These are phyloP conservation scores for Gossypium aridum DNA, from an alignment of 441 rosid genomes.

Conservation along the genomic window DNA sequence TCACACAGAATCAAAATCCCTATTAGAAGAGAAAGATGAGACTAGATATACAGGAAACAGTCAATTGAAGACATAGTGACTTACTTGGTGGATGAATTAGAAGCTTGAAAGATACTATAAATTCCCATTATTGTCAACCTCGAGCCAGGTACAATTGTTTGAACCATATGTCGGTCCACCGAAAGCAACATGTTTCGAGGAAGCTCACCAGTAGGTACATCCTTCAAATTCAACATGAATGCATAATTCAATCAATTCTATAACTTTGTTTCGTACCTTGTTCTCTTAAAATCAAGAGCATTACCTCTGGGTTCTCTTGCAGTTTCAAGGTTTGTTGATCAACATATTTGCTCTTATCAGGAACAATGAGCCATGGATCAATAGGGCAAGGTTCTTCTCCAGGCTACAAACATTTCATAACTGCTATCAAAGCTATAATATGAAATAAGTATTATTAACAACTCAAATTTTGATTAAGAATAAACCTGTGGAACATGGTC, in stretches of 20 bases:
- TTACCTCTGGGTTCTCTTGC: slow-evolving; percentile 96
- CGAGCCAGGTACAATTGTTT: slow-evolving; percentile 87
- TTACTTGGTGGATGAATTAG: slow-evolving; percentile 69
- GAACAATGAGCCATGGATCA: slow-evolving; percentile 96
- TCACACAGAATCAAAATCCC: not conserved
- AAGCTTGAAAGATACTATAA: slow-evolving; percentile 86
- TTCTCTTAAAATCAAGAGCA: not conserved
- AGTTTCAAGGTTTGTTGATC: slow-evolving; percentile 92
- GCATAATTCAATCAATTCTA: not conserved
- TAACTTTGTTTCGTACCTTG: not conserved
- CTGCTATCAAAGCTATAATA: not conserved
- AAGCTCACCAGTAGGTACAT: slow-evolving; percentile 98
- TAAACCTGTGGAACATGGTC: slow-evolving; percentile 84
- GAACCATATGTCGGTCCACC: slow-evolving; percentile 87
- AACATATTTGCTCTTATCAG: slow-evolving; percentile 87
- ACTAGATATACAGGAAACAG: not conserved
- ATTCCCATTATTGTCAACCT: slow-evolving; percentile 91
- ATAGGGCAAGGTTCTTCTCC: slow-evolving; percentile 91
- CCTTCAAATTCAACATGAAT: slow-evolving; percentile 35
- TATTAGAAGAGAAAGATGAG: not conserved
- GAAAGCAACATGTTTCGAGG: slow-evolving; percentile 95
- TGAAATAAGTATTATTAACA: not conserved
- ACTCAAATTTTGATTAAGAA: not conserved
- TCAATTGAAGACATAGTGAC: slow-evolving; percentile 13
- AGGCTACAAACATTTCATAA: slow-evolving; percentile 34